Percentiles rank a stretch among this genome's conserved stretches.
phyloP scores from a whole-genome alignment of 495 filamentous ascomycete species.

The Elaphomyces granulatus region DNA sequence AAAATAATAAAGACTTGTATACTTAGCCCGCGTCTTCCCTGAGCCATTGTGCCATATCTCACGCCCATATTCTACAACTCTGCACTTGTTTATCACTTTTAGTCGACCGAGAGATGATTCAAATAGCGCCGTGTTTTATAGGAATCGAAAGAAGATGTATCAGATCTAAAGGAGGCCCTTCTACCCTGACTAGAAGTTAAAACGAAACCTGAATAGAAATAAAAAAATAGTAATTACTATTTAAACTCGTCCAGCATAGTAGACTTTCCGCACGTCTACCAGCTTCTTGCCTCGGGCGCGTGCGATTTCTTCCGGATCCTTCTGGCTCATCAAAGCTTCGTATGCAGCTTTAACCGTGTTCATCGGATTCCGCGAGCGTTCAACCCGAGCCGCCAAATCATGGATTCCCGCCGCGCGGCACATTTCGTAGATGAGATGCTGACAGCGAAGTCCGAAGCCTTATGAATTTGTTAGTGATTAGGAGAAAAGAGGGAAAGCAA shows the following conservation, averaged over 20 bases:
- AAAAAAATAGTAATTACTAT: not conserved
- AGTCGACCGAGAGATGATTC: too few species aligned
- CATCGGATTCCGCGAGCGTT: slow-evolving; percentile 78
- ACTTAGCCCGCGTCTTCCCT: too few species aligned
- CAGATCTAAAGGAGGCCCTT: slow-evolving; percentile 1
- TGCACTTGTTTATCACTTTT: too few species aligned
- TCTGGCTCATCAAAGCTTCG: slow-evolving; percentile 67
- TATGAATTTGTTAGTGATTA: not conserved
- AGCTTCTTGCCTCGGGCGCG: slow-evolving; percentile 79
- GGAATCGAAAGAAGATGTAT: too few species aligned
- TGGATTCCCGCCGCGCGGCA: slow-evolving; percentile 66
- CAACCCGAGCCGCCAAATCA: slow-evolving; percentile 69
- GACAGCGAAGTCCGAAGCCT: slow-evolving; percentile 88
- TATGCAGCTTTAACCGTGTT: slow-evolving; percentile 88
- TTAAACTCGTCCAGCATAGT: slow-evolving; percentile 69
- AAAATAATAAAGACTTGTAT: too few species aligned
- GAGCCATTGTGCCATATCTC: too few species aligned
- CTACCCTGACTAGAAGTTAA: not conserved
- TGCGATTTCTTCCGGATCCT: slow-evolving; percentile 76
- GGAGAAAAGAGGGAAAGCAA: not conserved
- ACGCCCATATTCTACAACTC: too few species aligned
- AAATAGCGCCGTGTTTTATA: too few species aligned
- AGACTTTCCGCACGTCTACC: slow-evolving; percentile 91
- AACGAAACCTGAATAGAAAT: slow-evolving; percentile 1
- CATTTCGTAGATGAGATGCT: slow-evolving; percentile 86